Conservation (phyloP, 1,139 yeast genomes). For the Magnusiomyces sp. region DNA sequence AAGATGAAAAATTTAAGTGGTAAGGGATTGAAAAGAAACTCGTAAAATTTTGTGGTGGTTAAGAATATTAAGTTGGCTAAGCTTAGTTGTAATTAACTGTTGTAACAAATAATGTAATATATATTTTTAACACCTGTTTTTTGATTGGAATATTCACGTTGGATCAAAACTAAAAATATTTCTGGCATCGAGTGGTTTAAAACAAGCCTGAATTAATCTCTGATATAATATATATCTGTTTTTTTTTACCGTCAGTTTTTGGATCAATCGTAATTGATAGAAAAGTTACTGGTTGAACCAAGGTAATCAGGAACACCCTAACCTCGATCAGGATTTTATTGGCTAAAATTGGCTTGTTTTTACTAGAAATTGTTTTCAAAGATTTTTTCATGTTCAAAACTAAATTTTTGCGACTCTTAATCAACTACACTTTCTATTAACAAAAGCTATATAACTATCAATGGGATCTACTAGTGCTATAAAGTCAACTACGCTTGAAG, state of each 20-base stretch:
- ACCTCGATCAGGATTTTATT: neutral
- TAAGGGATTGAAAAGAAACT: too few relatives aligned
- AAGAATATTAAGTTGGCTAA: too few relatives aligned
- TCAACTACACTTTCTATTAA: neutral
- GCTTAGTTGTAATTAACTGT: too few relatives aligned
- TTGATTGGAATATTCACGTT: too few relatives aligned
- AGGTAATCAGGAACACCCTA: neutral
- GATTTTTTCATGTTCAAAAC: neutral
- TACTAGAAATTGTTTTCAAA: slow-evolving; percentile 2
- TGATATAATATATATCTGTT: too few relatives aligned
- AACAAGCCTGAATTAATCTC: too few relatives aligned
- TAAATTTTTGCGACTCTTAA: slow-evolving; percentile 1
- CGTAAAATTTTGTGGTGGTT: too few relatives aligned
- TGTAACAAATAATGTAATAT: too few relatives aligned
- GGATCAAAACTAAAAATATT: too few relatives aligned
- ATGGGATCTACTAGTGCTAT: neutral
- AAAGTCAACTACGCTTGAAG: neutral
- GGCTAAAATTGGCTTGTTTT: neutral
- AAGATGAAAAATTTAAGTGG: too few relatives aligned
- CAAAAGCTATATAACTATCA: neutral
- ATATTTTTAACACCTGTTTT: too few relatives aligned
- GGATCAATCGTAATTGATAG: neutral
- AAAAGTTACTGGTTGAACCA: neutral
- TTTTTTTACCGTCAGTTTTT: neutral
- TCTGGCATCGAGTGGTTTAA: too few relatives aligned